A percentile compares a stretch with the other conserved stretches of the same genome.
Evolutionary conservation across 2,329 filamentous ascomycete species (phyloP).

Genomic region (Calonectria naviculata): DNA sequence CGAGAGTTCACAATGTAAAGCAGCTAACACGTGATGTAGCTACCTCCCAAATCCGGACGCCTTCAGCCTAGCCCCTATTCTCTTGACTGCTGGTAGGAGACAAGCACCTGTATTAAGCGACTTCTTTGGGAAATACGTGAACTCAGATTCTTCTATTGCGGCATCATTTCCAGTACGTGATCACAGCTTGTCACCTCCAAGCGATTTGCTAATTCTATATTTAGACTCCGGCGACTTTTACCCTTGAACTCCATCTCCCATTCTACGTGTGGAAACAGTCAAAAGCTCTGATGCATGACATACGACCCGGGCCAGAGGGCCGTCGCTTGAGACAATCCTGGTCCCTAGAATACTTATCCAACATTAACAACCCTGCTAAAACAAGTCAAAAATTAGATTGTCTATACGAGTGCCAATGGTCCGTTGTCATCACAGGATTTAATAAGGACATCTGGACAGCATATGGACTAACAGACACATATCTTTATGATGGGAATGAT

Average conservation of each 20-base stretch:
- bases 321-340: background rate
- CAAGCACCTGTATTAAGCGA: background rate
- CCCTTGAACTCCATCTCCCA: background rate
- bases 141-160: background rate
- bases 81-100: background rate
- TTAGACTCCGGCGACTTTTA: background rate
- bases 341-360: background rate
- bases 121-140: background rate
- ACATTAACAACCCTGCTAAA: background rate
- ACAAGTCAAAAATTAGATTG: background rate
- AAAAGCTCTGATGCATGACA: background rate
- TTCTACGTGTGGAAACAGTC: background rate
- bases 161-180: background rate
- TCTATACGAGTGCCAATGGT: slow-evolving; percentile 8
- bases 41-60: background rate
- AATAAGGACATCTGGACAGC: background rate
- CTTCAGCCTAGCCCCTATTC: background rate
- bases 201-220: background rate
- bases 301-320: background rate
- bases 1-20: background rate
- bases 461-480: slow-evolving; percentile 8
- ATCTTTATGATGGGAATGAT: background rate
- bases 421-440: background rate
- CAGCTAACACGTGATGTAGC: background rate
- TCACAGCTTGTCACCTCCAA: background rate